Evolutionary conservation across 139 green algal genomes (phyloP).

Genomic region (Auxenochlorella pyrenoidosa): DNA sequence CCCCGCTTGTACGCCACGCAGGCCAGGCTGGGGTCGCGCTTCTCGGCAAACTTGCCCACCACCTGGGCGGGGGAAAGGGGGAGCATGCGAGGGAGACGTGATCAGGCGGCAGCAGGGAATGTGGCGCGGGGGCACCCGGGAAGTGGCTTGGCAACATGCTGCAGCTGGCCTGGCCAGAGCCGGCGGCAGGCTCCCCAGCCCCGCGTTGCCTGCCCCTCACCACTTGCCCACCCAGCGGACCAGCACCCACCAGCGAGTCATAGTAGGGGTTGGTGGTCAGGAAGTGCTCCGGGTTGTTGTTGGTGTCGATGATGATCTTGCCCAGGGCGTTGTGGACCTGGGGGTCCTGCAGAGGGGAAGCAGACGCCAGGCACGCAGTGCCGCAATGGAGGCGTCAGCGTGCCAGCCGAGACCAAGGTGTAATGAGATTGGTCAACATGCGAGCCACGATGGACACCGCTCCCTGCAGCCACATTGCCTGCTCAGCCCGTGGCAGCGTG

Average conservation of each 20-base stretch:
- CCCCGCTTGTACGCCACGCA: slow-evolving; percentile 98
- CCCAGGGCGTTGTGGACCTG: slow-evolving; percentile 98
- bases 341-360: slow-evolving; percentile 67
- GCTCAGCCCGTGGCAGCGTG: no score
- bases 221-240: no score
- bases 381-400: not conserved
- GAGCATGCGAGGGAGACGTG: no score
- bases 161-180: no score
- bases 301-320: slow-evolving; percentile 99
- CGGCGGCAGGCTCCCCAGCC: no score
- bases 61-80: not conserved
- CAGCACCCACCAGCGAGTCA: slow-evolving; percentile 77
- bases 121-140: no score
- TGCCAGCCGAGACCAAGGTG: not conserved
- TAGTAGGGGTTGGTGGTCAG: slow-evolving; percentile 99
- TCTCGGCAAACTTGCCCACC: slow-evolving; percentile 95
- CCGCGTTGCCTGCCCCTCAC: no score
- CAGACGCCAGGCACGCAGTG: not conserved
- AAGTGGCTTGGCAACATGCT: no score
- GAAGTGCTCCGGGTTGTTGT: slow-evolving; percentile 99
- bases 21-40: slow-evolving; percentile 96
- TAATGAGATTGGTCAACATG: no score
- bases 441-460: no score
- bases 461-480: no score
- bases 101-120: no score